phyloP scores from a whole-genome alignment of 2,329 filamentous ascomycete species.

The Metarhizium humberi region DNA sequence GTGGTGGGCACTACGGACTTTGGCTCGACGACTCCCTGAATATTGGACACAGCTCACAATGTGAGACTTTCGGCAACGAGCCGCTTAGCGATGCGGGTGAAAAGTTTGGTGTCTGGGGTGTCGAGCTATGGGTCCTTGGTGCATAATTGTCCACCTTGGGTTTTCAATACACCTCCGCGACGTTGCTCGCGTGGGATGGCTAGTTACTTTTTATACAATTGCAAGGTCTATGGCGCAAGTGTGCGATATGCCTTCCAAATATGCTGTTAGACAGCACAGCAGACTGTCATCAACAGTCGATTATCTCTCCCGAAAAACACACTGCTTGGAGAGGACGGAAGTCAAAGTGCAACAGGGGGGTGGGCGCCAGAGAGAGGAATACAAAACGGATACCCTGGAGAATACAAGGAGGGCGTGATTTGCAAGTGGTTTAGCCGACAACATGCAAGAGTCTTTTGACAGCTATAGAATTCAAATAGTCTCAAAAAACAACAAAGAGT shows the following conservation, averaged over 20 bases:
- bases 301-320: not conserved
- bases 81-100: constrained; percentile 84
- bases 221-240: not conserved
- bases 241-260: not conserved
- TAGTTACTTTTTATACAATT: not conserved
- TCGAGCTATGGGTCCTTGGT: constrained; percentile 91
- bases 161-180: not conserved
- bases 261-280: not conserved
- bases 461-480: not conserved
- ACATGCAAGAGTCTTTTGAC: not conserved
- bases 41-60: constrained; percentile 71
- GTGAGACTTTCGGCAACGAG: constrained; percentile 92
- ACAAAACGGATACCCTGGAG: not conserved
- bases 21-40: constrained; percentile 87
- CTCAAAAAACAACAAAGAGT: not conserved
- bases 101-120: constrained; percentile 83
- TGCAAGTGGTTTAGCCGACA: not conserved
- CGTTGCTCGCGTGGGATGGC: not conserved
- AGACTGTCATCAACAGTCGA: not conserved
- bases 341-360: not conserved
- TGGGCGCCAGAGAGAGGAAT: not conserved
- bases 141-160: constrained; percentile 15
- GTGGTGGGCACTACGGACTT: constrained; percentile 81
- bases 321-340: not conserved
- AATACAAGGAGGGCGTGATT: not conserved